Evolutionary conservation across 2,329 filamentous ascomycete genomes (phyloP).

Genomic region (Trichoderma guizhouense): DNA sequence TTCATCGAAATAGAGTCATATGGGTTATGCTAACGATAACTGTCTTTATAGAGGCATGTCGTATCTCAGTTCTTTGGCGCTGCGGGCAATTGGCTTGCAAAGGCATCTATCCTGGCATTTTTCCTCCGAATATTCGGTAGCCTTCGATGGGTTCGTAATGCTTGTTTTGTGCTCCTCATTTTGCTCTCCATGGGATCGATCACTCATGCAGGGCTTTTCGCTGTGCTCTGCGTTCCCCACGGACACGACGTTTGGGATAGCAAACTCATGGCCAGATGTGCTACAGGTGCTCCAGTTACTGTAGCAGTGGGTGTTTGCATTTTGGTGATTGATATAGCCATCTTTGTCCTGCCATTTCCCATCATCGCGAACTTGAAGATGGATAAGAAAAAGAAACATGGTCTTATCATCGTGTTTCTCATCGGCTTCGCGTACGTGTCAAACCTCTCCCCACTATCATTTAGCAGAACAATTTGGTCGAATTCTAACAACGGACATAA

Average conservation of each 20-base stretch:
- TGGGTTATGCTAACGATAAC: not conserved
- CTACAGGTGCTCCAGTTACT: not conserved
- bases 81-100: not conserved
- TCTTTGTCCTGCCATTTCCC: not conserved
- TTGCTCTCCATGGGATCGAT: not conserved
- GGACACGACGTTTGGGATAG: not conserved
- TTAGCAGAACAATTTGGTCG: not conserved
- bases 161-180: not conserved
- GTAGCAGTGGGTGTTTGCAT: not conserved
- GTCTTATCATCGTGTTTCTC: not conserved
- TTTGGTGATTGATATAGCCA: not conserved
- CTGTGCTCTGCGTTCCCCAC: not conserved
- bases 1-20: not conserved
- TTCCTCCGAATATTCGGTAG: not conserved
- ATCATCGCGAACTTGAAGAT: not conserved
- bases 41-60: not conserved
- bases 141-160: not conserved
- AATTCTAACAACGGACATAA: not conserved
- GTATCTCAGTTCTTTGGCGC: conserved; percentile 1
- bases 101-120: not conserved
- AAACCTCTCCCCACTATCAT: not conserved
- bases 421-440: not conserved
- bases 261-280: not conserved
- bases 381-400: conserved; percentile 4
- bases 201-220: not conserved